Evolutionary conservation across 1,284 basidiomycete species (phyloP).

Genomic region (Trichosporon inkin): DNA sequence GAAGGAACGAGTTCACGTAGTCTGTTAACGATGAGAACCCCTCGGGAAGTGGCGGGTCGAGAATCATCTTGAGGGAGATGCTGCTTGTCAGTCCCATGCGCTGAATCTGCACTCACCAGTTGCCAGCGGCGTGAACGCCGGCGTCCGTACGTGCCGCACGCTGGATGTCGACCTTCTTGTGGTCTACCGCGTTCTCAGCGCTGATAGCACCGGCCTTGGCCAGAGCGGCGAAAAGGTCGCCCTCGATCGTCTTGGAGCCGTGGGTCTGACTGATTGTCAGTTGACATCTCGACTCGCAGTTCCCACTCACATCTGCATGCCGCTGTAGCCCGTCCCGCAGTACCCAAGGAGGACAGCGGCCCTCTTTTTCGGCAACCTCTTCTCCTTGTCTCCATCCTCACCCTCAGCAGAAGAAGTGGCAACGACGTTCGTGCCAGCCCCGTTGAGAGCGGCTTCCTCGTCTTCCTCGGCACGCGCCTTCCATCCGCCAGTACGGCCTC

Average conservation of each 20-base stretch:
- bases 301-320: constrained; percentile 88
- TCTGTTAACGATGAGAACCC: constrained; percentile 58
- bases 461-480: neutral
- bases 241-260: constrained; percentile 77
- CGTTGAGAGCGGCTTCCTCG: constrained; percentile 17
- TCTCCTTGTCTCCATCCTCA: constrained; percentile 29
- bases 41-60: constrained; percentile 64
- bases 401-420: neutral
- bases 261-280: constrained; percentile 35
- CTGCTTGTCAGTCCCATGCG: constrained; percentile 21
- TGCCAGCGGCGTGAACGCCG: constrained; percentile 95
- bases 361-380: constrained; percentile 55
- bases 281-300: neutral
- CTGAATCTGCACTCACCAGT: constrained; percentile 51
- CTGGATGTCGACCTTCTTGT: constrained; percentile 78
- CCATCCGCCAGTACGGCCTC: constrained; percentile 5
- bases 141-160: constrained; percentile 94
- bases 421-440: neutral
- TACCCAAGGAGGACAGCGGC: constrained; percentile 56
- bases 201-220: constrained; percentile 87
- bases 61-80: constrained; percentile 83
- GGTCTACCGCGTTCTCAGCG: constrained; percentile 85
- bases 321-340: constrained; percentile 65
- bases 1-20: constrained; percentile 81
- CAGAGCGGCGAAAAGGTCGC: constrained; percentile 80